Conservation (phyloP, 129 eudicot genomes). For the Cynara cardunculus region DNA sequence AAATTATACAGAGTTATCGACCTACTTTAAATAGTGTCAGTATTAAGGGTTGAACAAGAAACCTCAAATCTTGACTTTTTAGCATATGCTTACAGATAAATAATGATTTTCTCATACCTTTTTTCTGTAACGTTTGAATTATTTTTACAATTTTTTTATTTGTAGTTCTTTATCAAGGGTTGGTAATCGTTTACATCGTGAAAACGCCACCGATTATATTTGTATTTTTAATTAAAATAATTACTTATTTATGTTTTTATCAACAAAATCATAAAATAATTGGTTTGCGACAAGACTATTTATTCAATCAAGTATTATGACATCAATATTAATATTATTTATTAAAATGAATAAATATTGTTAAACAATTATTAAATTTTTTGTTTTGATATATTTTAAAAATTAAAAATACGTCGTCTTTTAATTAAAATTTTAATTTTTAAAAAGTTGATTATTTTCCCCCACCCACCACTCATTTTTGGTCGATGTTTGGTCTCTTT, state of each 20-base stretch:
- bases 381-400: neutral
- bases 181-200: conserved; percentile 32
- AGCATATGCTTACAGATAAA: neutral
- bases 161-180: neutral
- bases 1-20: neutral
- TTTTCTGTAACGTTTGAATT: neutral
- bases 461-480: conserved; percentile 42
- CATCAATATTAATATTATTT: neutral
- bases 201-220: conserved; percentile 13
- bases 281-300: neutral
- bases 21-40: neutral
- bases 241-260: neutral
- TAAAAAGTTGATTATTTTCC: conserved; percentile 25
- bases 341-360: too few species aligned
- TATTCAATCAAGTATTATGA: neutral
- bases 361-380: neutral
- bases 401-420: neutral
- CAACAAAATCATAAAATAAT: neutral
- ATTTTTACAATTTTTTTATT: neutral
- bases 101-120: neutral
- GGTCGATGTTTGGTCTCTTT: conserved; percentile 41
- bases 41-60: neutral
- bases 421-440: neutral
- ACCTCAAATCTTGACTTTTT: neutral
- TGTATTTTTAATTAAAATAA: neutral